Conservation (phyloP, 129 eudicot genomes). For the Chrysanthemum seticuspe region DNA sequence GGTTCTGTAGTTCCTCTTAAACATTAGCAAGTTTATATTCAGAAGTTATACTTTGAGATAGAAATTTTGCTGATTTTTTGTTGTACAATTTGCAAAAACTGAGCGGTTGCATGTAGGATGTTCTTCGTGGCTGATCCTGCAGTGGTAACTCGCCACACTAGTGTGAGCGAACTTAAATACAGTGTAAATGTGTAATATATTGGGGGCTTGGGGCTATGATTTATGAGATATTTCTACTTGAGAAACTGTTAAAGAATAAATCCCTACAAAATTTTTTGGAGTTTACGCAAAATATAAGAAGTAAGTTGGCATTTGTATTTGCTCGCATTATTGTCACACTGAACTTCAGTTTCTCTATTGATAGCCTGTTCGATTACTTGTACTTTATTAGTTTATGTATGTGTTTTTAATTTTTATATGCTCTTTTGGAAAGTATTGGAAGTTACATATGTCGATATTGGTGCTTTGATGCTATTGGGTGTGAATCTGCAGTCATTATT, state of each 20-base stretch:
- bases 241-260: conserved; percentile 8
- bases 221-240: conserved; percentile 1
- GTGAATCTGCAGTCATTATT: conserved; percentile 2
- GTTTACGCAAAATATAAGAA: not conserved
- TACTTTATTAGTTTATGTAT: not conserved
- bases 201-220: not conserved
- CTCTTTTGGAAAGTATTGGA: conserved; percentile 22
- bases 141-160: not conserved
- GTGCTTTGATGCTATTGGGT: not conserved
- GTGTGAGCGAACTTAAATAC: not conserved
- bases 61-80: not conserved
- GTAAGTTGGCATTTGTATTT: conserved; percentile 19
- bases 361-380: not conserved
- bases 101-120: conserved; percentile 1
- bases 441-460: conserved; percentile 3
- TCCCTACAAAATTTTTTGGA: not conserved
- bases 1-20: conserved; percentile 4
- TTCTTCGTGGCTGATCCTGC: conserved; percentile 9
- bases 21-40: not conserved
- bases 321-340: not conserved
- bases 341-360: not conserved
- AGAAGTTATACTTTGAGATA: not conserved
- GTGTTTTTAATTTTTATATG: not conserved
- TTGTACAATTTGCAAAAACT: conserved; percentile 11
- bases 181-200: conserved; percentile 2